Base-by-base conservation (phyloP, 2,329 filamentous ascomycete genomes). In the Fusarium penzigii region DNA sequence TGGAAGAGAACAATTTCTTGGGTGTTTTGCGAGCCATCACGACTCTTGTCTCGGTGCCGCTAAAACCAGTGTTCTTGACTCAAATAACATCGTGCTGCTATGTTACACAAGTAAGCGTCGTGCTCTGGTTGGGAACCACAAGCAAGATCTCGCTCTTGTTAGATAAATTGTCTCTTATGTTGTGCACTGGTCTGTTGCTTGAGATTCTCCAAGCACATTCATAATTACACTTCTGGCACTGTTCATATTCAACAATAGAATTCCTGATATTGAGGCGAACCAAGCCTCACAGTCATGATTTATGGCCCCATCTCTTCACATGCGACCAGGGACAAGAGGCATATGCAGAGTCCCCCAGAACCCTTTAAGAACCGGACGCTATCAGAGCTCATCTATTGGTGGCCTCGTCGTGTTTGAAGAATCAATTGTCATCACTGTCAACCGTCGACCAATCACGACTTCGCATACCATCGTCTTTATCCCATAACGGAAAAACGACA, bases 331-430 rank as follows among this genome's bases (percentile, higher is more conserved):
- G 5, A 36, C 13, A 36, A 14, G 9, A 36, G 32, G 13, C 32
- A 36, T 11, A 36, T 57, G 38, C 48, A 58, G 56, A 62, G 49
- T 57, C 54, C 51, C 46, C 44, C 34, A 11, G 39, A 39, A 49
- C 55, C 61, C 61, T 50, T 60, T 41, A 25, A 25, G 48, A 41
- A 45, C 39, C 25, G 46, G 49, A 60, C 59, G 61, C 51, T 65
- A 65, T 65, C 63, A 64, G 51, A 57, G 20, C 46, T 32, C 36
- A 16, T 51, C 48, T 29, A 65, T 65, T 65, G 63, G 63, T 41
- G 55, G 63, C 63, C 59, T 63, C 60, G 61, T 48, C 56, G 57
- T 50, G 63, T 65, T 65, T 64, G 59, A 60, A 65, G 57, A 65
- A 65, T 65, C 53, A 65, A 65, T 65, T 65, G 63, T 52, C 63